A percentile compares a stretch with the other conserved stretches of the same genome.
Conservation (phyloP, 2,329 filamentous ascomycete genomes). For the Madurella fahalii region DNA sequence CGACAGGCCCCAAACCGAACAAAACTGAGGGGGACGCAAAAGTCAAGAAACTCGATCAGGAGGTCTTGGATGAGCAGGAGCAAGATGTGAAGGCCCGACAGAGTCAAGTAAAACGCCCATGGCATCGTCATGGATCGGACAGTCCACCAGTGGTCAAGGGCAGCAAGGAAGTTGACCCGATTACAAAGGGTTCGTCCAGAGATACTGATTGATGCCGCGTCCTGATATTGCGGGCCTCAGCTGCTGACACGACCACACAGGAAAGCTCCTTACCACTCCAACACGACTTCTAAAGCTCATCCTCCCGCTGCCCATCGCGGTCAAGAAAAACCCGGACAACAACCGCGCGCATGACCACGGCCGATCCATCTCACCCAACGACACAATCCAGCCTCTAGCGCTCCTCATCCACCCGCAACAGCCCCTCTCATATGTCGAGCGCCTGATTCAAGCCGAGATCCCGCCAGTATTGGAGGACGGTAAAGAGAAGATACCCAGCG, state of each 20-base stretch:
- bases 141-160: slow-evolving; percentile 32
- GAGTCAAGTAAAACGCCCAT: slow-evolving; percentile 58
- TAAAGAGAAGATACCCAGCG: slow-evolving; percentile 64
- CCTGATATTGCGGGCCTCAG: not conserved
- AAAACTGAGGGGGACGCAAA: slow-evolving; percentile 25
- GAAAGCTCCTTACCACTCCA: slow-evolving; percentile 76
- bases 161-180: slow-evolving; percentile 24
- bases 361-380: slow-evolving; percentile 34
- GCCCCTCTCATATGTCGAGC: slow-evolving; percentile 83
- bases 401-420: slow-evolving; percentile 86
- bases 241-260: slow-evolving; percentile 32
- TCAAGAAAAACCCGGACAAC: slow-evolving; percentile 37
- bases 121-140: slow-evolving; percentile 59
- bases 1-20: not conserved
- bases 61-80: slow-evolving; percentile 35
- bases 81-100: slow-evolving; percentile 44
- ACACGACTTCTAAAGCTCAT: slow-evolving; percentile 77
- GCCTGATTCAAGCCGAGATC: slow-evolving; percentile 82
- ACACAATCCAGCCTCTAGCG: slow-evolving; percentile 71
- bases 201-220: not conserved
- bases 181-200: slow-evolving; percentile 31
- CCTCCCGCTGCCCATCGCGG: slow-evolving; percentile 58
- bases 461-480: slow-evolving; percentile 63
- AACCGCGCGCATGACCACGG: slow-evolving; percentile 32
- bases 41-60: slow-evolving; percentile 30